Percentiles rank a stretch among this genome's conserved stretches.
Conservation (phyloP, 2,329 filamentous ascomycete genomes). For the Ceratocystis albifundus region DNA sequence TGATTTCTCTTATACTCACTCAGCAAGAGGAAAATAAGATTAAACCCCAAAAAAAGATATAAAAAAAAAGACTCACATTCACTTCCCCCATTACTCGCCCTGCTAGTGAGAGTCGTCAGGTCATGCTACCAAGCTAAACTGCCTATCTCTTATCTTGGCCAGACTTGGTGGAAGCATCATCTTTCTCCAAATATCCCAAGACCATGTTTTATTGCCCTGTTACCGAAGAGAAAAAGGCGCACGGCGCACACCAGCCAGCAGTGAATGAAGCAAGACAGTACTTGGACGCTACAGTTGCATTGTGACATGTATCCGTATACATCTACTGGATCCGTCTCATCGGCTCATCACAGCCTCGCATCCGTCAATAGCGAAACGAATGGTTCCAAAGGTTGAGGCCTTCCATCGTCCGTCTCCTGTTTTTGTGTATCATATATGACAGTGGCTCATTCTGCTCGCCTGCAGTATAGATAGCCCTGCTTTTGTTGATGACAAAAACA, state of each 20-base stretch:
- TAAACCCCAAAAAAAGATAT: too few relatives aligned
- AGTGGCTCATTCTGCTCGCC: not conserved
- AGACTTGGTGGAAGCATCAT: not conserved
- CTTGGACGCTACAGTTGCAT: not conserved
- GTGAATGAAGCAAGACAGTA: not conserved
- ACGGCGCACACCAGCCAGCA: not conserved
- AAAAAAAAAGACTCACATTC: too few relatives aligned
- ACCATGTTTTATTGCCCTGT: not conserved
- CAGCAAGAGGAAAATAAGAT: not conserved
- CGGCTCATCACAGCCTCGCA: not conserved
- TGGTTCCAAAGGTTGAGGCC: too few relatives aligned
- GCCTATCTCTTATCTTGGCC: not conserved
- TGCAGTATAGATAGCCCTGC: not conserved
- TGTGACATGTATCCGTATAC: not conserved
- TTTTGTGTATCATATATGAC: not conserved
- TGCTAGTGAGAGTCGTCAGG: not conserved
- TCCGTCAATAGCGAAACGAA: not conserved
- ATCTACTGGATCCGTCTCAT: not conserved
- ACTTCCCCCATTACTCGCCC: too few relatives aligned
- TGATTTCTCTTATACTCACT: not conserved
- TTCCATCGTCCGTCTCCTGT: not conserved
- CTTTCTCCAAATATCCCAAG: not conserved
- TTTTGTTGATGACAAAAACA: not conserved
- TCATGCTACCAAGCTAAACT: not conserved
- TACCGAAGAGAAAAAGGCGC: not conserved